Evolutionary conservation across 106 monocot species (phyloP), one percentile per base, ranked within the genome.

Genomic region (Allium sativum): DNA sequence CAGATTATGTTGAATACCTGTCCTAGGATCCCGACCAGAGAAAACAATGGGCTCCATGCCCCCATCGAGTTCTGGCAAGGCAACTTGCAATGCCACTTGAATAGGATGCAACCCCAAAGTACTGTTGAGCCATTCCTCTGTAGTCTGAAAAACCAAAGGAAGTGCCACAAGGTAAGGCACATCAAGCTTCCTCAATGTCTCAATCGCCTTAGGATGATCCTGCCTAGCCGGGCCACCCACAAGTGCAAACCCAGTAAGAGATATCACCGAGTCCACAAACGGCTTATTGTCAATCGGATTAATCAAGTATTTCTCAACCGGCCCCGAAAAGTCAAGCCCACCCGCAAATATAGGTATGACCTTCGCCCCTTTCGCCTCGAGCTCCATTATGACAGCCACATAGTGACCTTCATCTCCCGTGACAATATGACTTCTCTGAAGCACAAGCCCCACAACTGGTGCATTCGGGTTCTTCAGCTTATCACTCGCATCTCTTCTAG

Each of bases 31-130:
- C 1, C 87, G 67, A 64, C 87, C 87, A 16, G 87, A 79, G 71
- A 87, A 87, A 17, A 87, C 82, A 42, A 87, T 82, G 40, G 87
- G 87, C 62, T 87, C 87, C 82, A 87, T 87, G 11, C 87, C 87
- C 4, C 87, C 87, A 57, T 87, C 87, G 47, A 87, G 87, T 74
- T 87, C 87, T 18, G 87, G 87, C 58, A 87, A 52, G 0, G 87
- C 87, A 9, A 87, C 87, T 73, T 87, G 87, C 73, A 87, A 56
- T 4, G 87, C 87, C 11, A 87, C 87, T 70, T 87, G 87, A 47
- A 87, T 79, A 1, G 87, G 87, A 58, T 87, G 87, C 70, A 87
- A 45, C 1, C 87, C 87, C 62, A 87, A 54, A 1, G 73, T 79
- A 22, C 87, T 87, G 16, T 64, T 82, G 17, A 82, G 71, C 87